A percentile compares a stretch with the other conserved stretches of the same genome.
These are phyloP conservation scores for Agaricus subrufescens DNA, from an alignment of 768 basidiomycete species.

Conservation along the genomic window DNA sequence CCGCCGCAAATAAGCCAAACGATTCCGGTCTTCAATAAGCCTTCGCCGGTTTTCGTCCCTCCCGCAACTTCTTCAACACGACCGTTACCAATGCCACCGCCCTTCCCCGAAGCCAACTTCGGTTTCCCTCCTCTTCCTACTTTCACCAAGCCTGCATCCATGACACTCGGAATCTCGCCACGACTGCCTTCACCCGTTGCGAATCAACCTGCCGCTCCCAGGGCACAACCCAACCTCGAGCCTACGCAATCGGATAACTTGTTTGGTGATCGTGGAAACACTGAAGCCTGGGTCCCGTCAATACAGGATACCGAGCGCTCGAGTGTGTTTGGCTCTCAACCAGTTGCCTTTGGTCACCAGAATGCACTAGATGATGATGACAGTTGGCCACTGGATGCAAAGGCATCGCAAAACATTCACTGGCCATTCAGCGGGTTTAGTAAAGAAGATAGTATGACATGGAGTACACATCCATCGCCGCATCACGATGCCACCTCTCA, in stretches of 20 bases:
- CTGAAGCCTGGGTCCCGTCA: slow-evolving; percentile 50
- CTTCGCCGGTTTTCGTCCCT: slow-evolving; percentile 46
- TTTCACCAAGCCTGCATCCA: slow-evolving; percentile 39
- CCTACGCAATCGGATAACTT: slow-evolving; percentile 45
- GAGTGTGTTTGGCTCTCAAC: slow-evolving; percentile 30
- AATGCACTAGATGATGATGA: slow-evolving; percentile 53
- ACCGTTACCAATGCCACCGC: slow-evolving; percentile 15
- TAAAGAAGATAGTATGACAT: slow-evolving; percentile 70
- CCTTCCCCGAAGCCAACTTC: slow-evolving; percentile 19
- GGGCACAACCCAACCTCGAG: slow-evolving; percentile 52
- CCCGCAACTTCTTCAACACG: slow-evolving; percentile 23
- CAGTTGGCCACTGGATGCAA: slow-evolving; percentile 74
- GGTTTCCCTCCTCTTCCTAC: slow-evolving; percentile 19
- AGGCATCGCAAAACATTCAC: slow-evolving; percentile 45
- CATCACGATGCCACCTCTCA: slow-evolving; percentile 43
- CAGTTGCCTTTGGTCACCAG: slow-evolving; percentile 16
- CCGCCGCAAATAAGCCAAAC: slow-evolving; percentile 31
- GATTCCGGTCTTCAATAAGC: slow-evolving; percentile 59
- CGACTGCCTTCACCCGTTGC: slow-evolving; percentile 25
- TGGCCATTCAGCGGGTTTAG: slow-evolving; percentile 57
- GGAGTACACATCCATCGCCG: slow-evolving; percentile 66
- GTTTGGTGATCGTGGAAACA: slow-evolving; percentile 42
- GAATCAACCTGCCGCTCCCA: slow-evolving; percentile 24
- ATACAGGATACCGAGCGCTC: slow-evolving; percentile 60
- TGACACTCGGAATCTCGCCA: slow-evolving; percentile 40